Evolutionary conservation across 2,329 filamentous ascomycete species (phyloP).

Genomic region (Orbilia ellipsospora): DNA sequence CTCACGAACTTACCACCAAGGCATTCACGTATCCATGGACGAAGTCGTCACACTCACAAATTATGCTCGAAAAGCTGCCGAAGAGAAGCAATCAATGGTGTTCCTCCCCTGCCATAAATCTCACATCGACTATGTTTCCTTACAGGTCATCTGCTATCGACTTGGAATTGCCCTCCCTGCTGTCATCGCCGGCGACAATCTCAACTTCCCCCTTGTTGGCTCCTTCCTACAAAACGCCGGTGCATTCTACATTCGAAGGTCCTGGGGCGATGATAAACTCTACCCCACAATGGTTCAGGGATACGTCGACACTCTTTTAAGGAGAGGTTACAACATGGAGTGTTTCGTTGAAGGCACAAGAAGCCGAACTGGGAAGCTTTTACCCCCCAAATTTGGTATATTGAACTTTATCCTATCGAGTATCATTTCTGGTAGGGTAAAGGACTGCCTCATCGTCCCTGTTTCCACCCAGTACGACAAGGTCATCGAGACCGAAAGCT

Average conservation of each 20-base stretch:
- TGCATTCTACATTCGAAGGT: conserved; percentile 94
- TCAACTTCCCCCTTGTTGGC: conserved; percentile 92
- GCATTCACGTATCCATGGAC: conserved; percentile 94
- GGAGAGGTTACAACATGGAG: conserved; percentile 92
- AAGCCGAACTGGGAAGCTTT: conserved; percentile 89
- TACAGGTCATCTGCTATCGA: conserved; percentile 95
- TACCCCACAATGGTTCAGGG: conserved; percentile 94
- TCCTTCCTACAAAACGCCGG: conserved; percentile 94
- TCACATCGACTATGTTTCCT: conserved; percentile 93
- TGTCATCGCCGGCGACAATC: conserved; percentile 93
- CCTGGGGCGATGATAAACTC: conserved; percentile 89
- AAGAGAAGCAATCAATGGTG: conserved; percentile 92
- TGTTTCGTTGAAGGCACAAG: conserved; percentile 97
- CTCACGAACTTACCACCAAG: conserved; percentile 94
- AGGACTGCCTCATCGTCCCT: conserved; percentile 92
- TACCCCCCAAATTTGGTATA: conserved; percentile 96
- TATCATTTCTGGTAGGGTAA: conserved; percentile 83
- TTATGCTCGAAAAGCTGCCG: conserved; percentile 83
- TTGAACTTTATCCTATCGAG: conserved; percentile 91
- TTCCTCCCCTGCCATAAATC: conserved; percentile 95
- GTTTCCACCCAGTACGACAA: conserved; percentile 99
- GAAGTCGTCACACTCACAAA: conserved; percentile 85
- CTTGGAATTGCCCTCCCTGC: conserved; percentile 88
- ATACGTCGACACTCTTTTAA: conserved; percentile 91
- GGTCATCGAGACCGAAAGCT: conserved; percentile 96